These are phyloP conservation scores for Lentinula guzmanii DNA, from an alignment of 768 basidiomycete species.

Conservation along the genomic window DNA sequence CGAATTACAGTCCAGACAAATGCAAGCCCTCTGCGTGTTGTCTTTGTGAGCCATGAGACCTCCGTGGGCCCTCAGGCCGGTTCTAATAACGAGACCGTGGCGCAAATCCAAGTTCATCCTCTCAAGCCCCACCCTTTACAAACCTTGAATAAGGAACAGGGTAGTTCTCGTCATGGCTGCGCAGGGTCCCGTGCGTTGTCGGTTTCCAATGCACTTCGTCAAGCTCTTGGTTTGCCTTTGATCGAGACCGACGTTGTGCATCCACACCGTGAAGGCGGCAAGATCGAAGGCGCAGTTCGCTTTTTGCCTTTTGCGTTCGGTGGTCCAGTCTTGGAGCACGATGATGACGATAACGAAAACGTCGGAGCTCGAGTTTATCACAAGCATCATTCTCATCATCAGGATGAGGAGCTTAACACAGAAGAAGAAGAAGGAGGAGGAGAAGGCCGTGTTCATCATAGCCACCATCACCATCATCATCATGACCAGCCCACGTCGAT, in stretches of 20 bases:
- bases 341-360: background rate
- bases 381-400: conserved; percentile 30
- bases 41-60: background rate
- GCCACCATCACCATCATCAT: background rate
- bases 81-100: background rate
- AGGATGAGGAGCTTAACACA: conserved; percentile 17
- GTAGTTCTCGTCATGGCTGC: background rate
- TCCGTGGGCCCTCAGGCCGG: background rate
- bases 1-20: background rate
- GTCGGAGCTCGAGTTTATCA: conserved; percentile 14
- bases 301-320: conserved; percentile 4
- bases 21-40: conserved; percentile 6
- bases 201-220: conserved; percentile 45
- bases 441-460: background rate
- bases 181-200: background rate
- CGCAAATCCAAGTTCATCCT: background rate
- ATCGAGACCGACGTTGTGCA: conserved; percentile 24
- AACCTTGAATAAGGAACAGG: too few species aligned
- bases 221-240: conserved; percentile 47
- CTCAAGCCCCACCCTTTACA: background rate
- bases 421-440: conserved; percentile 8
- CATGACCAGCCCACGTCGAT: conserved; percentile 4
- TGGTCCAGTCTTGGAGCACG: conserved; percentile 10
- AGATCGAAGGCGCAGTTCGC: conserved; percentile 8
- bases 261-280: conserved; percentile 7